Evolutionary conservation across 768 basidiomycete species (phyloP), one percentile per base, ranked within the genome.

Genomic region (Coprinopsis marcescibilis): DNA sequence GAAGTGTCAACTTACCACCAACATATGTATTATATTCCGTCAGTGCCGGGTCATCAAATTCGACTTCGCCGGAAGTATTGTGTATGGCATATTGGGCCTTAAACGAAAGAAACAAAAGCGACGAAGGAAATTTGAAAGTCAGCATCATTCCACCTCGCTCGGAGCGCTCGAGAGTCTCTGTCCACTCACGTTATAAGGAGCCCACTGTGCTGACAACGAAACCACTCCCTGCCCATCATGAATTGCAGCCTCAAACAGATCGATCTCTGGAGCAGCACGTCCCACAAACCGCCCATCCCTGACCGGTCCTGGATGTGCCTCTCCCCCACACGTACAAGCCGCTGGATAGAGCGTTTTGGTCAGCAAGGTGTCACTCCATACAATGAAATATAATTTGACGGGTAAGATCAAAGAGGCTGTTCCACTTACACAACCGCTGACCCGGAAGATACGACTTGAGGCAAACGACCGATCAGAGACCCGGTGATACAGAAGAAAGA

Each of bases 391-490:
- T 17, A 10, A 6, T 36, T 8, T 36, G 6, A 6, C 35, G 6
- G 20, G 13, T 6, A 12, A 23, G 17, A 21, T n/a, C 7, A 45
- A 25, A 14, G 24, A 21, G 26, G 14, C 8, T 42, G 32, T 5
- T 10, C n/a, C 17, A 24, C 62, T 19, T 29, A 68, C 66, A 66
- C 20, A 58, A 63, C 47, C 59, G 68, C 62, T 58, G 83, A 5
- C 90, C 90, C 1, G 81, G 81, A 30, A 92, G 80, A 58, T 71
- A 89, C 1, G 85, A 87, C 69, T 69, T 43, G 21, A 17, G 14
- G 12, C 30, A 29, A 25, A 13, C 14, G 36, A 17, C 20, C 19
- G 13, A 27, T 25, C 29, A 47, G n/a, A 19, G 35, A 19, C 20
- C 38, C 27, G 14, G 8, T 17, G 17, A 19, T 10, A 24, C 30